Conservation (phyloP, 352 stramenopile genomes). For the Plasmopara muralis region DNA sequence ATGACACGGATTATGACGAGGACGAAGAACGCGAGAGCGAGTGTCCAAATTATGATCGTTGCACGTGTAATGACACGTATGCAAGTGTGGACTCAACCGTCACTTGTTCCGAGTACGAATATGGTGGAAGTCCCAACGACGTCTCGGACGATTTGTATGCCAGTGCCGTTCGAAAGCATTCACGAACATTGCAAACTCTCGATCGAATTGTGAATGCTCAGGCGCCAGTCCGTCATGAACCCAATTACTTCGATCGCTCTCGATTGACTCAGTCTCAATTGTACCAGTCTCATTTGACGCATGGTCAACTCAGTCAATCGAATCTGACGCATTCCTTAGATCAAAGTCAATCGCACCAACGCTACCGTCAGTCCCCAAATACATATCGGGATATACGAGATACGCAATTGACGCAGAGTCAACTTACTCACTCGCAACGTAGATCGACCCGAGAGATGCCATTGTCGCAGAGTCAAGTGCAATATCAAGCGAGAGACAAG, state of each 20-base stretch:
- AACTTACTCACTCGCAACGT: neutral
- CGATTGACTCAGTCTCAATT: constrained; percentile 20
- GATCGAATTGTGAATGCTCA: constrained; percentile 23
- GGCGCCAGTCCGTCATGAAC: constrained; percentile 1
- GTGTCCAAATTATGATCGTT: constrained; percentile 6
- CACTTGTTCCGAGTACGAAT: constrained; percentile 24
- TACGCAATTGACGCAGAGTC: constrained; percentile 10
- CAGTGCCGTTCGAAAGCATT: constrained; percentile 21
- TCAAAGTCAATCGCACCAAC: constrained; percentile 10
- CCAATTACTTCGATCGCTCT: constrained; percentile 17
- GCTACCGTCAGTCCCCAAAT: constrained; percentile 7
- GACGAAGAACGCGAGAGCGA: constrained; percentile 15
- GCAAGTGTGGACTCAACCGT: constrained; percentile 19
- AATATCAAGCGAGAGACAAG: no score
- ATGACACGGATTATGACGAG: constrained; percentile 13
- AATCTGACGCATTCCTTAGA: constrained; percentile 9
- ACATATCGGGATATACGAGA: constrained; percentile 1
- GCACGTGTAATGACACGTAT: constrained; percentile 22
- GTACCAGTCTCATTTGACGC: constrained; percentile 1
- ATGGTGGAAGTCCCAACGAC: constrained; percentile 16
- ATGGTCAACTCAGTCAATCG: constrained; percentile 11
- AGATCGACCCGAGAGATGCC: no score
- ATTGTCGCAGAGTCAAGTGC: no score
- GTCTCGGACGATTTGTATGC: constrained; percentile 11
- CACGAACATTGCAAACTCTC: constrained; percentile 22